Conservation (phyloP, 148 eudicot species). For the Rheum nobile region DNA sequence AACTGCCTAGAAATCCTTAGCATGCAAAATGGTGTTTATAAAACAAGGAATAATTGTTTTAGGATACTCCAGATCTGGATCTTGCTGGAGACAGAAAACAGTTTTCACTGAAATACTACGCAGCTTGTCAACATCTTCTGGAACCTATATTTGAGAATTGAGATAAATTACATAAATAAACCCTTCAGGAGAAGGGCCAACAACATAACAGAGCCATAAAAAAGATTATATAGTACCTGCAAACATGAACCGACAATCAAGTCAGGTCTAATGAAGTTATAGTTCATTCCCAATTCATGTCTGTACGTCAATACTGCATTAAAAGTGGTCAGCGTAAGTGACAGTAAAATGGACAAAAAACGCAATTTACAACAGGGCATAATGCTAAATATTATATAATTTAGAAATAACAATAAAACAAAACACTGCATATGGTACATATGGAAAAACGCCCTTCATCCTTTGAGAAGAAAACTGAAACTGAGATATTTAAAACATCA, state of each 20-base stretch:
- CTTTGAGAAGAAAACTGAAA: not conserved
- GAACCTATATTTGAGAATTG: constrained; percentile 42
- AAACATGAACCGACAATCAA: constrained; percentile 94
- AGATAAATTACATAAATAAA: not conserved
- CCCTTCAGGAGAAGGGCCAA: not conserved
- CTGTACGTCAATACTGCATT: constrained; percentile 75
- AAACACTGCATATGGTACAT: not conserved
- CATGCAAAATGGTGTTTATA: not conserved
- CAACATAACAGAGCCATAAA: not conserved
- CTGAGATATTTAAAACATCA: not conserved
- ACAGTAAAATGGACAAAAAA: constrained; percentile 4
- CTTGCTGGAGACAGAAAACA: constrained; percentile 83
- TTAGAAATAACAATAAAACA: no score
- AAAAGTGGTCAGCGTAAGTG: constrained; percentile 7
- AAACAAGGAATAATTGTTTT: not conserved
- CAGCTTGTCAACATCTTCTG: constrained; percentile 90
- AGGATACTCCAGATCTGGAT: constrained; percentile 95
- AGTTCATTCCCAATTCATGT: constrained; percentile 95
- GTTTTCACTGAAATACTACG: constrained; percentile 74
- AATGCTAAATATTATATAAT: not conserved
- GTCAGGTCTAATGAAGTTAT: constrained; percentile 84
- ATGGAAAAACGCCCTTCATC: not conserved
- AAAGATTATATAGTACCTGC: constrained; percentile 41
- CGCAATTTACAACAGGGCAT: not conserved
- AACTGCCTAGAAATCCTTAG: not conserved